Evolutionary conservation across 176 grass and related monocot genomes (phyloP).

Genomic region (Chloris gayana): DNA sequence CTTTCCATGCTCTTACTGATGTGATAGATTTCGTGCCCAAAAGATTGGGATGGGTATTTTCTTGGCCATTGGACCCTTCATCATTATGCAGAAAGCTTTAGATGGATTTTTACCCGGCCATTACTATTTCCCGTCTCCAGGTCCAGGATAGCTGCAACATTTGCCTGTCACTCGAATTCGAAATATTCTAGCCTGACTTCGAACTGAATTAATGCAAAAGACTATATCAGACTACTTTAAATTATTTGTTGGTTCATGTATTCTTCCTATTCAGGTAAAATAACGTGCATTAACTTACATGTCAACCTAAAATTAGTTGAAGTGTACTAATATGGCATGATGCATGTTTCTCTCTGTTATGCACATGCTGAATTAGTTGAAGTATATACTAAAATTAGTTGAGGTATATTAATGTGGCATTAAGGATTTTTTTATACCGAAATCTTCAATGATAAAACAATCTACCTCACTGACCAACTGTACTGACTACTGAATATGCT

Average conservation of each 20-base stretch:
- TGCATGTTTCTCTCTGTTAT: background rate
- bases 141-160: background rate
- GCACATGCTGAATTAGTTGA: constrained; percentile 3
- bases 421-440: background rate
- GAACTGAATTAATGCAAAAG: background rate
- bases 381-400: too few species aligned
- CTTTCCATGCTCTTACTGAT: background rate
- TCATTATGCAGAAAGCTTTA: too few species aligned
- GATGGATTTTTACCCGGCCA: constrained; percentile 9
- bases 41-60: background rate
- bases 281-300: background rate
- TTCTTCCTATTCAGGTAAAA: constrained; percentile 1
- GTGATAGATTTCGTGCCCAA: too few species aligned
- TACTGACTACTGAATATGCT: background rate
- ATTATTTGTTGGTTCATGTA: background rate
- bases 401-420: background rate
- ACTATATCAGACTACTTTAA: background rate
- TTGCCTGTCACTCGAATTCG: background rate
- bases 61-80: background rate
- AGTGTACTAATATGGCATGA: background rate
- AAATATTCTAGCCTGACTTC: background rate
- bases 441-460: background rate
- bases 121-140: too few species aligned
- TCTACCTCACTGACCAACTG: background rate
- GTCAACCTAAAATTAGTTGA: background rate